Evolutionary conservation across 2,329 filamentous ascomycete species (phyloP).

Genomic region (Fusarium globosum): DNA sequence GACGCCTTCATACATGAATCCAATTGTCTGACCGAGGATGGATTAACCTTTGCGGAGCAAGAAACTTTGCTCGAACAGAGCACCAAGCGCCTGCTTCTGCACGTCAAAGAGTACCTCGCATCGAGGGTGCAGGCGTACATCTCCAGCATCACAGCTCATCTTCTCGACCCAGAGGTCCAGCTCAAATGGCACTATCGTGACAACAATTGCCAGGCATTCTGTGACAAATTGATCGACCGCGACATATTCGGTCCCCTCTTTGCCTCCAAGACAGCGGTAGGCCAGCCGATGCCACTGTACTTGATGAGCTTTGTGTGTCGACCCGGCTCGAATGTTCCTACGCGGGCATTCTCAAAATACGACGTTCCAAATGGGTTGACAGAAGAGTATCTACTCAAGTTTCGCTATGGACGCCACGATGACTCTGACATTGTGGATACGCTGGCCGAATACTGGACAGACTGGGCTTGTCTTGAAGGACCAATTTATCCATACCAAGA

Average conservation of each 20-base stretch:
- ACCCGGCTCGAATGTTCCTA: slow-evolving; percentile 37
- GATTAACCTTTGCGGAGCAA: slow-evolving; percentile 19
- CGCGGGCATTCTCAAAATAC: slow-evolving; percentile 45
- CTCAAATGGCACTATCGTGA: slow-evolving; percentile 46
- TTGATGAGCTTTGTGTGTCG: slow-evolving; percentile 55
- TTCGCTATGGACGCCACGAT: slow-evolving; percentile 51
- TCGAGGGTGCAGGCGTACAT: slow-evolving; percentile 46
- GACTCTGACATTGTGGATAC: slow-evolving; percentile 56
- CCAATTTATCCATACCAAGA: slow-evolving; percentile 54
- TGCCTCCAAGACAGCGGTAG: not conserved
- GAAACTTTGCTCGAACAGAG: slow-evolving; percentile 16
- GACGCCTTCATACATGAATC: slow-evolving; percentile 43
- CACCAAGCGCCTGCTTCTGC: slow-evolving; percentile 14
- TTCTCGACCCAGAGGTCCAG: slow-evolving; percentile 43
- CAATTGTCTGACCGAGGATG: slow-evolving; percentile 13
- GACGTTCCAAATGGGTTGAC: slow-evolving; percentile 52
- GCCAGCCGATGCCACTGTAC: slow-evolving; percentile 43
- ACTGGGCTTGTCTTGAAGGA: slow-evolving; percentile 53
- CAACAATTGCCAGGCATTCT: slow-evolving; percentile 54
- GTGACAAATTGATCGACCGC: slow-evolving; percentile 48
- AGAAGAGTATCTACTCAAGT: slow-evolving; percentile 55
- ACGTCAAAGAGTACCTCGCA: slow-evolving; percentile 41
- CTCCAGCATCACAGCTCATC: slow-evolving; percentile 40
- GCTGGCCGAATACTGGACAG: slow-evolving; percentile 57
- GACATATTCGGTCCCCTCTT: slow-evolving; percentile 46